Conservation (phyloP, 345 rosid genomes). For the Eucalyptus brandiana region DNA sequence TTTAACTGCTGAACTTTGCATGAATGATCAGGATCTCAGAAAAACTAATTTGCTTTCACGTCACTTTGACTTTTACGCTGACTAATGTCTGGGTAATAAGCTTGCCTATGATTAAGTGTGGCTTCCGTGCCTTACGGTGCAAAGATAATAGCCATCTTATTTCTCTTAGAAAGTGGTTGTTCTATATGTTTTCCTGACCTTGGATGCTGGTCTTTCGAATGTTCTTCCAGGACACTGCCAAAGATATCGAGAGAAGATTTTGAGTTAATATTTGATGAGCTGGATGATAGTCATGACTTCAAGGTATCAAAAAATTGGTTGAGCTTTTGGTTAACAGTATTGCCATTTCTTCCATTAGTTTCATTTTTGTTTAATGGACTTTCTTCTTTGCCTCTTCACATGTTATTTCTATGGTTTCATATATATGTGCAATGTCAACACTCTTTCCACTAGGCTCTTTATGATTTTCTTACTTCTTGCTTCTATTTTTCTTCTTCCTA, state of each 20-base stretch:
- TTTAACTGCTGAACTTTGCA: not conserved
- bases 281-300: slow-evolving; percentile 89
- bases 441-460: not conserved
- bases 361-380: not conserved
- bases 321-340: not conserved
- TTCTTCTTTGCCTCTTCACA: not conserved
- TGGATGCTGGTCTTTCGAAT: not conserved
- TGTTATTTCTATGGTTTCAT: not conserved
- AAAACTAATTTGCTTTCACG: not conserved
- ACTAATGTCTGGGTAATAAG: not conserved
- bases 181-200: not conserved
- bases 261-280: slow-evolving; percentile 73
- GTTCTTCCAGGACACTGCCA: slow-evolving; percentile 59
- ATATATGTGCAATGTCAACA: not conserved
- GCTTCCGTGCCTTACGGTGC: not conserved
- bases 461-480: not conserved
- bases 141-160: not conserved
- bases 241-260: slow-evolving; percentile 81
- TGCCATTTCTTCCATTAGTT: not conserved
- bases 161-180: not conserved
- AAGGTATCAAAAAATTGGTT: slow-evolving; percentile 38
- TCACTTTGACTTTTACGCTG: not conserved
- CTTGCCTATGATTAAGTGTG: not conserved
- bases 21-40: not conserved
- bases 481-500: not conserved